Base-by-base conservation (phyloP, 345 rosid species). In the Dimocarpus longan region DNA sequence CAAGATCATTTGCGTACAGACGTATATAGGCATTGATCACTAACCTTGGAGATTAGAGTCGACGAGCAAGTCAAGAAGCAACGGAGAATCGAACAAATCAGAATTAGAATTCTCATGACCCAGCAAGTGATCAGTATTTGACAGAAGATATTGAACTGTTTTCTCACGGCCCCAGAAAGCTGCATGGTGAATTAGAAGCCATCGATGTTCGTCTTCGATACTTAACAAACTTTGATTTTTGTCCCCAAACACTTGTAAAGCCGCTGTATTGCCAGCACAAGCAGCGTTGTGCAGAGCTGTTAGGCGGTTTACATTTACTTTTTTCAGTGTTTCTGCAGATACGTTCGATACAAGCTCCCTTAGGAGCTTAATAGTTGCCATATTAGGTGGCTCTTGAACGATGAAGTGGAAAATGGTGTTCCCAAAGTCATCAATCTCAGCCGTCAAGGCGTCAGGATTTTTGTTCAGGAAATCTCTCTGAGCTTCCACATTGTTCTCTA, bases 121-220 rank as follows among this genome's bases (percentile, higher is more conserved):
- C 37, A 0, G 3, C 37, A 32, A 32, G 37, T n/a, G n/a, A n/a
- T n/a, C 12, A 59, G 64, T 59, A 10, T 15, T 0, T 1, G 64
- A 9, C 26, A 59, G 12, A 4, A 21, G 26, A 59, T 59, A 59
- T 59, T 2, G 1, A 19, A 59, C 64, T n/a, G 26, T 21, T n/a
- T 59, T 28, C n/a, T 52, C 3, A 3, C 8, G n/a, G n/a, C 19
- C 6, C 26, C 64, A 59, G 1, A 0, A 1, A 6, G 64, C 64
- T 19, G 26, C 64, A 8, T 1, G 5, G 28, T 59, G 64, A 9
- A 59, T 0, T 59, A 26, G 10, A 15, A 54, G 60, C 5, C n/a
- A 16, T 13, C 0, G n/a, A n/a, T 0, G 0, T 6, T 1, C 24
- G 21, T 9, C 21, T 1, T 0, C 0, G 0, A 1, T 16, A 15